These are phyloP conservation scores for Scleroderma bovista DNA, from an alignment of 768 basidiomycete genomes.

Conservation along the genomic window DNA sequence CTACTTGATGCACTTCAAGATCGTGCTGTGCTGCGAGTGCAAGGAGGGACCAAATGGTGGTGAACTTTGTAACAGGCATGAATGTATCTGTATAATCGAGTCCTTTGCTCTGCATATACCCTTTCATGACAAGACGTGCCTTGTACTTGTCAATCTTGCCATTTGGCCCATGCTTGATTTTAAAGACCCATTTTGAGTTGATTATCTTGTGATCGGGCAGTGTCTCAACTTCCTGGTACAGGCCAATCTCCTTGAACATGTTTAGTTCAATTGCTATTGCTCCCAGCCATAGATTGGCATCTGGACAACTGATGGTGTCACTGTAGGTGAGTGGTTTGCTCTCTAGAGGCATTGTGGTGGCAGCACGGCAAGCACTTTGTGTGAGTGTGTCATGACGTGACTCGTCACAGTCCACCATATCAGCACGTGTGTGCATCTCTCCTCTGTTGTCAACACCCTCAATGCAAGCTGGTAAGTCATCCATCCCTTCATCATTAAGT, in stretches of 20 bases:
- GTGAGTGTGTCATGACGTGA: not conserved
- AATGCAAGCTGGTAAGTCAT: not conserved
- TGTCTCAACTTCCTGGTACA: conserved; percentile 1
- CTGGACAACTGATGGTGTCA: not conserved
- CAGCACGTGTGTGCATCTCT: not conserved
- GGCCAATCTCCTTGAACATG: not conserved
- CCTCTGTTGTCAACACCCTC: not conserved
- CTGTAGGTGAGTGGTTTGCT: not conserved
- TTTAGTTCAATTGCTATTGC: conserved; percentile 1
- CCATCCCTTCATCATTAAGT: not conserved
- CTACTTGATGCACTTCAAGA: conserved; percentile 16
- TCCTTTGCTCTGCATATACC: conserved; percentile 28
- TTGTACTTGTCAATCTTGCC: conserved; percentile 32
- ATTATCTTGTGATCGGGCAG: not conserved
- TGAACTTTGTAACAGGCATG: conserved; percentile 18
- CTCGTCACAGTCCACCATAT: too few relatives aligned
- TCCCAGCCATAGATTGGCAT: conserved; percentile 1
- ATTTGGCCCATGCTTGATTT: conserved; percentile 1
- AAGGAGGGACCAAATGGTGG: conserved; percentile 17
- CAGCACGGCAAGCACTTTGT: not conserved
- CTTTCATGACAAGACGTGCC: conserved; percentile 35
- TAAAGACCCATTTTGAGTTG: conserved; percentile 3
- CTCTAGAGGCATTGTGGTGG: not conserved
- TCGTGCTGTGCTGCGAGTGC: conserved; percentile 3
- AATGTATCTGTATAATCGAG: conserved; percentile 32